phyloP scores from a whole-genome alignment of 2,329 filamentous ascomycete genomes.

The Fusarium sp. region DNA sequence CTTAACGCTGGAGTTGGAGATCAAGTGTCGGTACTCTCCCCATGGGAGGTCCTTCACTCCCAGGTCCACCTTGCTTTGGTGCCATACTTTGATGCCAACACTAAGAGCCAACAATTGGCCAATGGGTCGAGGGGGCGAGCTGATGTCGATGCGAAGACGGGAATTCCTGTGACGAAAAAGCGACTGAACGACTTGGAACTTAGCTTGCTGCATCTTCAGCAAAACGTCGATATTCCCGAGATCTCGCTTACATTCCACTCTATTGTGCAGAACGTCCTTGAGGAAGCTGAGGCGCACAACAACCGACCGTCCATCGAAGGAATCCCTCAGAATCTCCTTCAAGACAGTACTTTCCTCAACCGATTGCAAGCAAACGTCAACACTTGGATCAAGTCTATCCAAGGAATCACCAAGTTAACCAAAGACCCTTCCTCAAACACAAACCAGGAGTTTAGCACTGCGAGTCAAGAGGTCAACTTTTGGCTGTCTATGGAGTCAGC shows the following conservation, averaged over 20 bases:
- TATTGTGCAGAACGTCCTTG: constrained; percentile 85
- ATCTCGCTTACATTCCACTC: constrained; percentile 89
- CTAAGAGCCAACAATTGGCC: constrained; percentile 79
- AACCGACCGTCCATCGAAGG: constrained; percentile 81
- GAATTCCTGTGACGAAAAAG: constrained; percentile 97
- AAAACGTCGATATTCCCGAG: constrained; percentile 98
- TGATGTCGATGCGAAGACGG: constrained; percentile 91
- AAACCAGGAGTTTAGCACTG: constrained; percentile 72
- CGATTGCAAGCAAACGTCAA: constrained; percentile 94
- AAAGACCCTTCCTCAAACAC: constrained; percentile 79
- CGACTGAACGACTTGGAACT: constrained; percentile 94
- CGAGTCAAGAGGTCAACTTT: constrained; percentile 98
- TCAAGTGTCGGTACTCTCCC: constrained; percentile 80
- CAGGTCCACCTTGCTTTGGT: constrained; percentile 91
- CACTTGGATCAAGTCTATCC: constrained; percentile 98
- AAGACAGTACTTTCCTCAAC: constrained; percentile 93
- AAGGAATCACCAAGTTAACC: constrained; percentile 93
- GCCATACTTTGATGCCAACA: constrained; percentile 97
- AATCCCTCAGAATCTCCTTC: constrained; percentile 80
- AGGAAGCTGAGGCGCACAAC: constrained; percentile 77
- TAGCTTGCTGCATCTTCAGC: constrained; percentile 90
- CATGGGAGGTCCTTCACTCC: constrained; percentile 93
- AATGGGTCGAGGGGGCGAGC: constrained; percentile 78
- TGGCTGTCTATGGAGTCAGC: constrained; percentile 98
- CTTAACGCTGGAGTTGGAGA: constrained; percentile 75